Evolutionary conservation across 345 rosid genomes (phyloP), one percentile per base, ranked within the genome.

Genomic region (Chamaenerion angustifolium): DNA sequence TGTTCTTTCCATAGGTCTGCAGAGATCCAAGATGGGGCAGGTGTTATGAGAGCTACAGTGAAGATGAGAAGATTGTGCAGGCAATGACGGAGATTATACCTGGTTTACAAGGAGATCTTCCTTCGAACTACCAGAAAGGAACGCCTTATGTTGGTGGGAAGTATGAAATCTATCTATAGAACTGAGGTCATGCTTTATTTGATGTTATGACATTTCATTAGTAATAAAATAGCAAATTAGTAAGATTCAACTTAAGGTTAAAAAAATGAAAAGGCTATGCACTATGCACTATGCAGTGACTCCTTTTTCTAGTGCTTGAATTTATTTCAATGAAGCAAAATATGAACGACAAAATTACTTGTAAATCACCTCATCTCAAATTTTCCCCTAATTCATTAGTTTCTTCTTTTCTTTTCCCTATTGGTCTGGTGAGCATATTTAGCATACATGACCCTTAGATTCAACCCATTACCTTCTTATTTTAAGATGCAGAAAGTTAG

Each of bases 11-110:
- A 51, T 73, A 92, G 98, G 98, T 92, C 49, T 92, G 98, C 66
- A 77, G 95, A 70, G 96, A 87, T 75, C 98, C 96, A 6, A 78
- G 96, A 64, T 92, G 96, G 96, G 96, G 98, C 37, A 69, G 98
- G 60, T 87, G 96, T 71, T 92, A 84, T 25, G 98, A 92, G 64
- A 92, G 97, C 76, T 89, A 81, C 61, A 81, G 95, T 16, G 97
- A 89, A 69, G 90, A 89, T 61, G 78, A 75, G 48, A 76, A 77
- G 58, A 61, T 87, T 43, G 98, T 92, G 72, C 74, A 76, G 62
- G 64, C 71, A 57, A 87, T 92, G 98, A 84, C 95, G 0, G 90
- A 82, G 48, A 61, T 87, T 49, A 71, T 92, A 58, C 73, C 82
- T 40, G 98, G 96, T 27, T 73, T 92, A 56, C 96, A 92, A 77